A percentile compares a stretch with the other conserved stretches of the same genome.
Evolutionary conservation across 2,329 filamentous ascomycete genomes (phyloP).

Genomic region (Raffaelea deltoideospora): DNA sequence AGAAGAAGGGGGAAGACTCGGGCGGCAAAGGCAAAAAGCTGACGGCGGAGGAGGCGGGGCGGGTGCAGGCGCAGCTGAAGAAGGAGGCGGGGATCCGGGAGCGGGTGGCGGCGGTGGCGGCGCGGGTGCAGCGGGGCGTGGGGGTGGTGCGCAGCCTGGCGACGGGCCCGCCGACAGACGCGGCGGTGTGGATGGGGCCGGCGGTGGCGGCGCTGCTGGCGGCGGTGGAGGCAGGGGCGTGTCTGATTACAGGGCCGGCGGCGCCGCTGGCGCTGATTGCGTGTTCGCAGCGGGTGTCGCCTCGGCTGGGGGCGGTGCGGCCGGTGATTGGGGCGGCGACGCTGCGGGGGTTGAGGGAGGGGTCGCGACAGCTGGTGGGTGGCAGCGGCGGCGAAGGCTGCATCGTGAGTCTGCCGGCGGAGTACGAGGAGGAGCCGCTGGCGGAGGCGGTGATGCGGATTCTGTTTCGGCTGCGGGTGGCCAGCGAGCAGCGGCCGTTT

Average conservation of each 20-base stretch:
- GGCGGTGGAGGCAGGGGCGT: constrained; percentile 65
- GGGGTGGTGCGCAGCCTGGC: constrained; percentile 74
- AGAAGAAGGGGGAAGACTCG: constrained; percentile 81
- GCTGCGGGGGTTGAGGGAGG: no score
- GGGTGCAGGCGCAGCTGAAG: constrained; percentile 77
- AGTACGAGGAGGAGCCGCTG: constrained; percentile 64
- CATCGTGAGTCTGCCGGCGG: constrained; percentile 54
- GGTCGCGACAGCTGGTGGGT: no score
- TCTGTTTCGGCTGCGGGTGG: constrained; percentile 77
- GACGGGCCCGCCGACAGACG: constrained; percentile 76
- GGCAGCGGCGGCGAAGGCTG: no score
- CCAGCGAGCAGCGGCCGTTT: constrained; percentile 86
- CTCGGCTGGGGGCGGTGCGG: constrained; percentile 59
- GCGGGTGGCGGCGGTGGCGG: constrained; percentile 53
- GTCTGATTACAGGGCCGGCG: constrained; percentile 64
- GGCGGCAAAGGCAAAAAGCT: no score
- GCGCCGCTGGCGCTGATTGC: constrained; percentile 66
- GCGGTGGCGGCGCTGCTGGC: constrained; percentile 60
- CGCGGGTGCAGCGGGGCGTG: constrained; percentile 64
- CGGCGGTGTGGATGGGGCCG: constrained; percentile 73
- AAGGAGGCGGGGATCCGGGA: constrained; percentile 72
- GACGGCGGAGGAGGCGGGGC: constrained; percentile 73
- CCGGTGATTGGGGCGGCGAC: constrained; percentile 81
- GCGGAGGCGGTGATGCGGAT: constrained; percentile 76
- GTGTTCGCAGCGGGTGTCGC: constrained; percentile 60